phyloP scores from a whole-genome alignment of 805 yeast genomes.

The Myxozyma kluyveri region DNA sequence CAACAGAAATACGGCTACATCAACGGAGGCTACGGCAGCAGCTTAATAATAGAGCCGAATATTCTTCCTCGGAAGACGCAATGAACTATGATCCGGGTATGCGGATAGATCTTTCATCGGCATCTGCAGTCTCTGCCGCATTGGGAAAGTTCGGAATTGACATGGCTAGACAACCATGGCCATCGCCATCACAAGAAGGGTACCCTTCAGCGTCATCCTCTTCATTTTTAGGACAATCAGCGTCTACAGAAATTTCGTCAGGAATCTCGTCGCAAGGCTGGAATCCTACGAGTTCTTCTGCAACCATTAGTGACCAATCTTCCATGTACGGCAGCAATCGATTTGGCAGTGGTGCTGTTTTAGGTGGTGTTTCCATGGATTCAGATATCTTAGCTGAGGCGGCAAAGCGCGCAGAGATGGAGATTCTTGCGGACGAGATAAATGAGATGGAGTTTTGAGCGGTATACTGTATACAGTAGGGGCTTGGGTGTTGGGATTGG shows the following conservation, averaged over 20 bases:
- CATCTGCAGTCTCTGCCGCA: background rate
- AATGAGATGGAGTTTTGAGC: slow-evolving; percentile 28
- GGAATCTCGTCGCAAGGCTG: background rate
- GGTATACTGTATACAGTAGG: no score
- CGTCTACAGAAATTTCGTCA: background rate
- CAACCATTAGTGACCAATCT: no score
- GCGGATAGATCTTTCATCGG: background rate
- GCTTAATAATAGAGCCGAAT: no score
- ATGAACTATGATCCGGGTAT: background rate
- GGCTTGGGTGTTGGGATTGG: no score
- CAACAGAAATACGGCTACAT: background rate
- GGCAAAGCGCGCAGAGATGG: slow-evolving; percentile 38
- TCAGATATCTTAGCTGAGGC: slow-evolving; percentile 37
- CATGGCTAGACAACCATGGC: slow-evolving; percentile 7
- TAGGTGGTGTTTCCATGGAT: no score
- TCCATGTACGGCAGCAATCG: no score
- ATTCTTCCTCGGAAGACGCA: no score
- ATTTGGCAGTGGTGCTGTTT: no score
- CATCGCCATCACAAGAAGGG: slow-evolving; percentile 13
- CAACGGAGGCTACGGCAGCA: background rate
- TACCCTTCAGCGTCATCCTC: background rate
- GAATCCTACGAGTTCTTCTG: background rate
- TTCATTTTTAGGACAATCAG: background rate
- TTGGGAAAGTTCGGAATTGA: background rate
- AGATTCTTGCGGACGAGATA: slow-evolving; percentile 34